Conservation (phyloP, 495 filamentous ascomycete genomes). For the Xylaria scruposa region DNA sequence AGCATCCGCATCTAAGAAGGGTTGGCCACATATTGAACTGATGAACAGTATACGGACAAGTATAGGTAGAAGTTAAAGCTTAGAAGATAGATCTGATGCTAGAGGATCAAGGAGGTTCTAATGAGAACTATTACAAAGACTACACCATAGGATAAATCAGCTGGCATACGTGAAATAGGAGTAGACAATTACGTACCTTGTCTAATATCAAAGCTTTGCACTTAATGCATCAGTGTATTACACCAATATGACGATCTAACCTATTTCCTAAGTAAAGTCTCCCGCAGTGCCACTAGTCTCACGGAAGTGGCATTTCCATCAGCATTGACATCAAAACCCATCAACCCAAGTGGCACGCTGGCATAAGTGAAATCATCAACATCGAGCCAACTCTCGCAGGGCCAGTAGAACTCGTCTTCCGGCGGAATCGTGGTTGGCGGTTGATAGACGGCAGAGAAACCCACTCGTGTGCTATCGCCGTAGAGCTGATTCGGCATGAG, state of each 20-base stretch:
- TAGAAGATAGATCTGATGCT: not conserved
- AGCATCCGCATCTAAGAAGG: not conserved
- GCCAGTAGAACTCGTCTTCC: slow-evolving; percentile 20
- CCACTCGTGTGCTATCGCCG: not conserved
- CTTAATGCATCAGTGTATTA: not conserved
- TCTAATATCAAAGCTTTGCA: not conserved
- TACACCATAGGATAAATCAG: no score
- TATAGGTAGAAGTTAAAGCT: not conserved
- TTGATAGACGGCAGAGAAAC: slow-evolving; percentile 32
- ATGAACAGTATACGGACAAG: not conserved
- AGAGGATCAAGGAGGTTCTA: not conserved
- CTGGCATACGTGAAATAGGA: no score
- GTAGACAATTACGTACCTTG: not conserved
- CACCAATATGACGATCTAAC: not conserved
- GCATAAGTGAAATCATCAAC: slow-evolving; percentile 31
- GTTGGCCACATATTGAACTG: not conserved
- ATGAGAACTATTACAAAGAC: no score
- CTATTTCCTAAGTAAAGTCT: slow-evolving; percentile 26
- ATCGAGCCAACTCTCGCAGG: slow-evolving; percentile 31
- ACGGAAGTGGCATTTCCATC: slow-evolving; percentile 42
- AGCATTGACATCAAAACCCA: slow-evolving; percentile 46
- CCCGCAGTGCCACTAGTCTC: slow-evolving; percentile 34
- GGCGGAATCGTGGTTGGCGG: slow-evolving; percentile 18
- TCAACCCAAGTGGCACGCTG: slow-evolving; percentile 38
- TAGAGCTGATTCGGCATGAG: slow-evolving; percentile 30